phyloP scores from a whole-genome alignment of 306 rosid genomes.

The Quercus aquifolioides region DNA sequence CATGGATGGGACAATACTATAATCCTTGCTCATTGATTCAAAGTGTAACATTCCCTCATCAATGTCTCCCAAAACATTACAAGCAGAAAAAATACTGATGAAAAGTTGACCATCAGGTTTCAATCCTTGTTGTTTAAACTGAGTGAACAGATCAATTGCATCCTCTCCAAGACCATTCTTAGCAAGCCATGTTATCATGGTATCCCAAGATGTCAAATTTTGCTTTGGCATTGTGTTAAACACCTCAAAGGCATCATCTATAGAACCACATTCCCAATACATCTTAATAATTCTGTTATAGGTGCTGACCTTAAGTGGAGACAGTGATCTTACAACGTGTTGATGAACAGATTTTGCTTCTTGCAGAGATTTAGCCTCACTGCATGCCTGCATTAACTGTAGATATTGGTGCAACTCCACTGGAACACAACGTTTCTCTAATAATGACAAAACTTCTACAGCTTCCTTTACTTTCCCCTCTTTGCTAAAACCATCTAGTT shows the following conservation, averaged over 20 bases:
- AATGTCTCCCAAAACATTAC: slow-evolving; percentile 24
- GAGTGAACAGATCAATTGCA: slow-evolving; percentile 34
- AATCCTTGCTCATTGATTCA: too few species aligned
- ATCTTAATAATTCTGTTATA: too few species aligned
- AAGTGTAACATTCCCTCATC: too few species aligned
- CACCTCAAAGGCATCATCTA: slow-evolving; percentile 52
- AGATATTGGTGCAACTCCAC: too few species aligned
- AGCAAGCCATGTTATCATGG: slow-evolving; percentile 50
- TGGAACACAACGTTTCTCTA: too few species aligned
- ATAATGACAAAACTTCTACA: not conserved
- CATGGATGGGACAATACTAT: too few species aligned
- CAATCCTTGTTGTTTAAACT: slow-evolving; percentile 57
- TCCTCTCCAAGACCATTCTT: too few species aligned
- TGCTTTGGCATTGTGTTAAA: slow-evolving; percentile 57
- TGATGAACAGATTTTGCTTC: too few species aligned
- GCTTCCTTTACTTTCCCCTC: slow-evolving; percentile 81
- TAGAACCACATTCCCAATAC: slow-evolving; percentile 13
- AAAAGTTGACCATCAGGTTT: slow-evolving; percentile 73
- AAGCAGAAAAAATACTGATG: slow-evolving; percentile 58
- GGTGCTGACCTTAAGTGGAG: too few species aligned
- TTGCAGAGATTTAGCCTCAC: too few species aligned
- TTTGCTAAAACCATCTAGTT: slow-evolving; percentile 53
- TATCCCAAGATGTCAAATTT: slow-evolving; percentile 79
- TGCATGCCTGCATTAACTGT: too few species aligned
- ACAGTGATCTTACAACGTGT: too few species aligned